Evolutionary conservation across 768 basidiomycete species (phyloP), one percentile per base, ranked within the genome.

Genomic region (Piloderma croceum): DNA sequence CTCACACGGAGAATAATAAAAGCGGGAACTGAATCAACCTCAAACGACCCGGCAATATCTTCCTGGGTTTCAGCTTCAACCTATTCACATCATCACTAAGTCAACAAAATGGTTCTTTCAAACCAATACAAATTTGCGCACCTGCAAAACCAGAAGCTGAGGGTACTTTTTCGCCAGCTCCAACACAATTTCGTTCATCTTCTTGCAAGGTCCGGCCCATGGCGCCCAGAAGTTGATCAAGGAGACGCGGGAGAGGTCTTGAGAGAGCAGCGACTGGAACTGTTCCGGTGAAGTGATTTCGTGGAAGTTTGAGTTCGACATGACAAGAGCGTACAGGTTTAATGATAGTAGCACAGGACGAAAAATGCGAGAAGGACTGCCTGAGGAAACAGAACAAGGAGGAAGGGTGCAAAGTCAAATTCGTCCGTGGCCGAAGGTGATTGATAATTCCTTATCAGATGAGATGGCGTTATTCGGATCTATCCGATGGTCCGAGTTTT

Each of bases 181-280:
- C 7, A 54, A 44, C 13, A 86, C 76, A 5, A 92, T 77, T 32
- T 79, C 69, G 65, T 91, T 92, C 84, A 96, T 94, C 52, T 83
- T 74, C 51, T 73, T 73, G 70, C 93, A 98, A 29, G 92, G 91
- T 46, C 78, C 85, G 0, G 91, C 96, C 90, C 90, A 86, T 62
- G 78, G 69, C 31, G 93, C 89, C 86, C 91, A 93, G 61, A 97
- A 99, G 65, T 87, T 90, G 56, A 96, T 79, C 25, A 94, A 69
- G 4, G 92, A 92, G 18, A 94, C 74, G 17, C 87, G 70, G 15
- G 74, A 63, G 24, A 99, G 76, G 62, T 98, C 93, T 17, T 62
- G 54, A 0, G 80, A 81, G 34, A 97, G 77, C 7, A 88, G 62
- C 6, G 65, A 54, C 58, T 89, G 79, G 64, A 98, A 90, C 36